Evolutionary conservation across 306 rosid genomes (phyloP), one percentile per base, ranked within the genome.

Genomic region (Urtica urens): DNA sequence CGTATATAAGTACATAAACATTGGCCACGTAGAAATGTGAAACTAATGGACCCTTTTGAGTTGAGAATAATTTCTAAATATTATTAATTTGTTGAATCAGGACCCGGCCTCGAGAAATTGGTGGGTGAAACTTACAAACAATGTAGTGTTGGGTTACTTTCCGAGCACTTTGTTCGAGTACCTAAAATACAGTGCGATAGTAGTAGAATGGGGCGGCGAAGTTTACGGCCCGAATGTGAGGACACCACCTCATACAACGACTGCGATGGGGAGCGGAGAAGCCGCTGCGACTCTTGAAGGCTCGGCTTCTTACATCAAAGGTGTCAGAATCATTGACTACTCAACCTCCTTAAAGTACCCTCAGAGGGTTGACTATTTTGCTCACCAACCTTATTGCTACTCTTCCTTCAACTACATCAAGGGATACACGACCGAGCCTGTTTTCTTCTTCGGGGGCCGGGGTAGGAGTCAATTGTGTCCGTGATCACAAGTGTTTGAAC

Each of bases 161-260:
- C 83, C 94, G 0, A 27, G 21, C 0, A n/a, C 24, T 12, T 35
- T 87, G 4, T 49, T 87, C 10, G 6, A 7, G 0, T 10, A 51
- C 3, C 10, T 75, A 33, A 33, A 20, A 2, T 60, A 48, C 10
- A 69, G 74, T 29, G 81, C 86, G 0, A 50, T 8, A 10, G 0
- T 61, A 11, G 86, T 79, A 14, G 65, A 82, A 59, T 79, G 86
- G 93, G 96, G 94, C 0, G 90, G 94, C 3, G 76, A 79, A 27
- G 87, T 87, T 13, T 70, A 30, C 21, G 79, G 92, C 48, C 1
- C 70, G 3, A 34, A 41, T 3, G 35, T 82, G 1, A 70, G 41
- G 55, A 17, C 28, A 17, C 16, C 1, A 1, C 94, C 94, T 6
- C 96, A 79, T 67, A 79, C 87, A 0, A 38, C 29, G 23, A 87